These are phyloP conservation scores for Leptographium galeiforme DNA, from an alignment of 2,329 filamentous ascomycete species.

Conservation along the genomic window DNA sequence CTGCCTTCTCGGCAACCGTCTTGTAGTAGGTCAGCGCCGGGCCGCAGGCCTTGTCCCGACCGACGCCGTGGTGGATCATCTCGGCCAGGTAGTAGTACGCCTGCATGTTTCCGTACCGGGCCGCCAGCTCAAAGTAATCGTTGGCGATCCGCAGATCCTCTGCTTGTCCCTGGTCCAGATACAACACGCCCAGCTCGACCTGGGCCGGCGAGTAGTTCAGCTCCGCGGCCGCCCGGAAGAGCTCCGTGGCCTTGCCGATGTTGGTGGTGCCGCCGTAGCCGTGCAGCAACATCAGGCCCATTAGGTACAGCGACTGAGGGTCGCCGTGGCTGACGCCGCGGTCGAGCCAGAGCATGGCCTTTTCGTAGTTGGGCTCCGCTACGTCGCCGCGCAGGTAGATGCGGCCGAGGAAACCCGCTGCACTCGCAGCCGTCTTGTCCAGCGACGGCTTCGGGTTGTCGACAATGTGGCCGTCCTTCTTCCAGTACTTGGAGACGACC, in stretches of 20 bases:
- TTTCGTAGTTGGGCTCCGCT: conserved; percentile 61
- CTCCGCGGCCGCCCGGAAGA: conserved; percentile 67
- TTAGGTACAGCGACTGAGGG: conserved; percentile 68
- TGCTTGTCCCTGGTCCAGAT: conserved; percentile 64
- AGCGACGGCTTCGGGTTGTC: conserved; percentile 56
- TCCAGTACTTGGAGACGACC: conserved; percentile 73
- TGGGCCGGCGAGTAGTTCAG: conserved; percentile 71
- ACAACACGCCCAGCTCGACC: conserved; percentile 69
- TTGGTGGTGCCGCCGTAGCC: conserved; percentile 57
- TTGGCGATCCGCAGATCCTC: conserved; percentile 64
- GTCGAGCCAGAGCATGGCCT: conserved; percentile 71
- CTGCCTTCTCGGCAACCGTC: conserved; percentile 59
- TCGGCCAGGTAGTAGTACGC: conserved; percentile 88
- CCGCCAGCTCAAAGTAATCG: conserved; percentile 78
- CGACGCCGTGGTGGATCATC: conserved; percentile 67
- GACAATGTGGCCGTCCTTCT: conserved; percentile 57
- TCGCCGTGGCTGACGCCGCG: conserved; percentile 65
- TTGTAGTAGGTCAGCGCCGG: conserved; percentile 76
- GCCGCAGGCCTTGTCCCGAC: conserved; percentile 64
- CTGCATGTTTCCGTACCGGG: conserved; percentile 71
- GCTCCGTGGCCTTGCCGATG: conserved; percentile 55
- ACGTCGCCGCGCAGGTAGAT: conserved; percentile 88
- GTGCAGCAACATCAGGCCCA: conserved; percentile 72
- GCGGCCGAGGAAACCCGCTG: conserved; percentile 73
- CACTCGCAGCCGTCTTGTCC: conserved; percentile 69